Evolutionary conservation across 2,329 filamentous ascomycete species (phyloP).

Genomic region (Aspergillus sp.): DNA sequence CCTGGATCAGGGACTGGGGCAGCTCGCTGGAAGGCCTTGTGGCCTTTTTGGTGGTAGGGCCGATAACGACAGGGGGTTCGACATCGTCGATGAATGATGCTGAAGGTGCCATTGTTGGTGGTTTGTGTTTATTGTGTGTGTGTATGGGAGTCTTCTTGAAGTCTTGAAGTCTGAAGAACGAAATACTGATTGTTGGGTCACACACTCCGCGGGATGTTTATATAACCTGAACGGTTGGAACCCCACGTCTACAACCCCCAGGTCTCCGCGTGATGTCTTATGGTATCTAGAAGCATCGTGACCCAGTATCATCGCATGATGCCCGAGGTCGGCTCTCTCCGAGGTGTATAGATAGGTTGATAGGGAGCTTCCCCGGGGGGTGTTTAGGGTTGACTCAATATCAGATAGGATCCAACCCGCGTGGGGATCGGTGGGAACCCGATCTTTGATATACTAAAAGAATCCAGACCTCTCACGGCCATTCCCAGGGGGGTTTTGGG

Average conservation of each 20-base stretch:
- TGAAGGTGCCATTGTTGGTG: slow-evolving; percentile 1
- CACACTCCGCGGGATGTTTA: not conserved
- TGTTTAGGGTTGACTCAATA: too few species aligned
- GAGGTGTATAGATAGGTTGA: not conserved
- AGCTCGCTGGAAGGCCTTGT: slow-evolving; percentile 11
- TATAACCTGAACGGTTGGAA: not conserved
- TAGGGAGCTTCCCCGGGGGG: too few species aligned
- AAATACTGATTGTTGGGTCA: not conserved
- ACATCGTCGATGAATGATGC: not conserved
- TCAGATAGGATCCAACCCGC: not conserved
- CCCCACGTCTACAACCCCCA: not conserved
- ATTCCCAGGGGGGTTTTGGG: too few species aligned
- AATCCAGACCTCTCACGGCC: not conserved
- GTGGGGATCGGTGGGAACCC: not conserved
- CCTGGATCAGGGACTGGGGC: slow-evolving; percentile 3
- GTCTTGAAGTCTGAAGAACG: not conserved
- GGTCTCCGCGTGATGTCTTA: not conserved
- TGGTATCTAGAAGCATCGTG: not conserved
- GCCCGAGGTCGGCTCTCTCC: not conserved
- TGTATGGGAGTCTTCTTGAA: not conserved
- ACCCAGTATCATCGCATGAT: not conserved
- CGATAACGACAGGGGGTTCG: slow-evolving; percentile 4
- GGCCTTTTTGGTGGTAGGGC: slow-evolving; percentile 3
- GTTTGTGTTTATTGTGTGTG: not conserved
- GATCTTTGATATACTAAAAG: not conserved